phyloP scores from a whole-genome alignment of 148 eudicot genomes.

The Rhododendron williamsianum region DNA sequence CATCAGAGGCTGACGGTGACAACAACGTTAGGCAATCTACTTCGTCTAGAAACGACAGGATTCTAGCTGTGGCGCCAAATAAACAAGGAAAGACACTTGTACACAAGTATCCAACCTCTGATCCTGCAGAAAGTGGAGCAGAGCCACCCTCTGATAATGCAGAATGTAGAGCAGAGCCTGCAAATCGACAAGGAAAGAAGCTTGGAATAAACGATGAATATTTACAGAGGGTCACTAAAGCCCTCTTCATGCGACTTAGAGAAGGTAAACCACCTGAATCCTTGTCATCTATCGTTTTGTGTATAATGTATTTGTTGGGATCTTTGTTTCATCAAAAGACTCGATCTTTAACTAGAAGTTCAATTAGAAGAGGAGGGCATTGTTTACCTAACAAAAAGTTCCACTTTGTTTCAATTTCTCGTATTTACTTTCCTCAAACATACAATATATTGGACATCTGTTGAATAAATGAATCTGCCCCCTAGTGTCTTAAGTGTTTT shows the following conservation, averaged over 20 bases:
- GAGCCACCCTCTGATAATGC: conserved; percentile 17
- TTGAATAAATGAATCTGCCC: background rate
- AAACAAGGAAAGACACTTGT: too few relatives aligned
- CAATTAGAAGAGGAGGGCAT: background rate
- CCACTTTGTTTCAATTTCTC: background rate
- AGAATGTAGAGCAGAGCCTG: conserved; percentile 48
- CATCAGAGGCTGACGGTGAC: conserved; percentile 27
- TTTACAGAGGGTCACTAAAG: conserved; percentile 82
- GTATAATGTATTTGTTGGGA: background rate
- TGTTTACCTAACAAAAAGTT: background rate
- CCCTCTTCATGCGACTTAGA: conserved; percentile 84
- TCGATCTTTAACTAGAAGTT: background rate
- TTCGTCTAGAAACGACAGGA: conserved; percentile 65
- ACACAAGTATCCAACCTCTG: too few relatives aligned
- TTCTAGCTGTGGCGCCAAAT: conserved; percentile 89
- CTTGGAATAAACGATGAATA: conserved; percentile 79
- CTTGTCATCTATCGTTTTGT: background rate
- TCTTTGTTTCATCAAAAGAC: background rate
- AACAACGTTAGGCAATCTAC: conserved; percentile 21
- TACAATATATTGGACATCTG: background rate
- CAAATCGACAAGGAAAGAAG: conserved; percentile 49
- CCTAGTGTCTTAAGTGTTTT: background rate
- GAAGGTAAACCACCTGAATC: conserved; percentile 42
- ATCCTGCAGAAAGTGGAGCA: too few relatives aligned
- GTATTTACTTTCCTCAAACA: background rate